A percentile compares a stretch with the other conserved stretches of the same genome.
phyloP scores from a whole-genome alignment of 2,329 filamentous ascomycete genomes.

The Sporothrix pallida region DNA sequence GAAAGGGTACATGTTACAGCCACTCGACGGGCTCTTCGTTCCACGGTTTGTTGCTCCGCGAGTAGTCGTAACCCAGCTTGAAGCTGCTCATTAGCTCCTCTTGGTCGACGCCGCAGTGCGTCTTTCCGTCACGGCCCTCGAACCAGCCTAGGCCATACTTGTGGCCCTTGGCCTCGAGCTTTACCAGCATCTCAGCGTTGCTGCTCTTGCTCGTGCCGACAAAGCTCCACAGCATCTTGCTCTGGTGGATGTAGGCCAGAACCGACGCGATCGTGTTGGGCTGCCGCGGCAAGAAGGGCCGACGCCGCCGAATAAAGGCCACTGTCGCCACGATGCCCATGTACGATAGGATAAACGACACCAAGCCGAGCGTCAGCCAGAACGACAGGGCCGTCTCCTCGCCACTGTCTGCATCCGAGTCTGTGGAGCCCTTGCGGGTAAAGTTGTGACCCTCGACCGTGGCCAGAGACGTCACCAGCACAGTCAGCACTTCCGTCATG shows the following conservation, averaged over 20 bases:
- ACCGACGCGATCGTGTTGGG: conserved; percentile 79
- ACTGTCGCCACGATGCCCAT: conserved; percentile 64
- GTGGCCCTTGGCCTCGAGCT: conserved; percentile 54
- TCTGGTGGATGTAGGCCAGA: conserved; percentile 79
- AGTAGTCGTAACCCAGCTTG: conserved; percentile 64
- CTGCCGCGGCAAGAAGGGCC: conserved; percentile 76
- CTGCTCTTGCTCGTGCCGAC: conserved; percentile 70
- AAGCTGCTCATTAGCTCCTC: conserved; percentile 72
- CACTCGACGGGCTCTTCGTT: conserved; percentile 47
- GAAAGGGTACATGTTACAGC: conserved; percentile 39
- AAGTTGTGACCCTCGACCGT: conserved; percentile 69
- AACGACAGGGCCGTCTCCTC: conserved; percentile 69
- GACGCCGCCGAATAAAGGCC: conserved; percentile 67
- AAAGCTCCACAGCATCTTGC: conserved; percentile 78
- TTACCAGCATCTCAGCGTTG: conserved; percentile 64
- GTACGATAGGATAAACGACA: conserved; percentile 68
- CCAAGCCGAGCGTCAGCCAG: conserved; percentile 67
- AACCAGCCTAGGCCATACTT: conserved; percentile 82
- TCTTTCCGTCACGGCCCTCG: conserved; percentile 70
- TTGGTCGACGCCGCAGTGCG: conserved; percentile 78
- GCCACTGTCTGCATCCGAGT: conserved; percentile 56
- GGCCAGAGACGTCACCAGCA: conserved; percentile 69
- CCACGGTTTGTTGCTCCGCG: conserved; percentile 60
- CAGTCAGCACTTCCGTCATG: conserved; percentile 74
- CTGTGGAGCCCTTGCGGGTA: conserved; percentile 35